Percentiles rank a stretch among this genome's conserved stretches.
Conservation (phyloP, 306 rosid species). For the Styphnolobium japonicum region DNA sequence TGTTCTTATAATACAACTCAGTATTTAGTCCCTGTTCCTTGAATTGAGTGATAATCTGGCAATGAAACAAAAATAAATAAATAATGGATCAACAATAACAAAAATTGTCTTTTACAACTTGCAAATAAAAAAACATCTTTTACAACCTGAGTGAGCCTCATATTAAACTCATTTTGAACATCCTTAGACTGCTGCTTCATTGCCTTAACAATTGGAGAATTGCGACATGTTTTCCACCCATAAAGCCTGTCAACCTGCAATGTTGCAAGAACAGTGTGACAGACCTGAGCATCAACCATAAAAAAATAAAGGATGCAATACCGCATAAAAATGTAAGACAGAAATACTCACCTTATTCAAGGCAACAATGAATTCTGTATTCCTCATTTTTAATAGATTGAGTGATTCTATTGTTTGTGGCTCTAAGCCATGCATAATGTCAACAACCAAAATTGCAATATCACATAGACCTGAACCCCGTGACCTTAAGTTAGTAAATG, state of each 20-base stretch:
- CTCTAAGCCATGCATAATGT: constrained; percentile 97
- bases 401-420: constrained; percentile 93
- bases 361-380: constrained; percentile 93
- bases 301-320: not conserved
- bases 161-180: constrained; percentile 79
- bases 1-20: constrained; percentile 78
- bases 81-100: too few species aligned
- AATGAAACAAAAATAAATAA: too few species aligned
- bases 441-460: constrained; percentile 94
- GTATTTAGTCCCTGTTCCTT: constrained; percentile 90
- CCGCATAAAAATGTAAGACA: not conserved
- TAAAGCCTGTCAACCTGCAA: constrained; percentile 88
- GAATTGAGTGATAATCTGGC: constrained; percentile 74
- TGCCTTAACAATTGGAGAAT: constrained; percentile 79
- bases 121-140: not conserved
- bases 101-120: not conserved
- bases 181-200: constrained; percentile 84
- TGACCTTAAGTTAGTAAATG: constrained; percentile 83
- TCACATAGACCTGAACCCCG: constrained; percentile 97
- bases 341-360: constrained; percentile 66
- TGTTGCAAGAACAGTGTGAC: constrained; percentile 9
- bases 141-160: constrained; percentile 75
- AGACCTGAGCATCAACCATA: not conserved
- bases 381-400: constrained; percentile 89
- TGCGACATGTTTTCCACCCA: constrained; percentile 79